Percentiles rank a stretch among this genome's conserved stretches.
These are phyloP conservation scores for Tillandsia fasciculata DNA, from an alignment of 176 grass and related monocot genomes.

Conservation along the genomic window DNA sequence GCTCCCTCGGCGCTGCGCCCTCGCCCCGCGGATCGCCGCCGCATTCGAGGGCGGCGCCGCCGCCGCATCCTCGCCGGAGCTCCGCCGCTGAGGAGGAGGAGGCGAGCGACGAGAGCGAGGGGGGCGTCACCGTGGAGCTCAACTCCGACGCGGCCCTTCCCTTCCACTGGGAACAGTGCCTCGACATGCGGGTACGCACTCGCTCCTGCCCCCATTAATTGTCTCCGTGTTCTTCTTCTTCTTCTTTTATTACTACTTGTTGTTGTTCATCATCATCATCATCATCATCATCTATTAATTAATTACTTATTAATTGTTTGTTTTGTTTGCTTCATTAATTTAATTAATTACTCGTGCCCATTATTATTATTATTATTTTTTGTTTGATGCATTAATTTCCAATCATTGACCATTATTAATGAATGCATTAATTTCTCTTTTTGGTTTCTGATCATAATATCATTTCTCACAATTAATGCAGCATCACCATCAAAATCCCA, in stretches of 20 bases:
- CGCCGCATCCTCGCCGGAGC: constrained; percentile 7
- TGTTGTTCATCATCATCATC: no score
- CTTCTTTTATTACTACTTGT: no score
- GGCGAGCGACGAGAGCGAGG: constrained; percentile 28
- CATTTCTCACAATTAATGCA: neutral
- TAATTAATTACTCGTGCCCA: no score
- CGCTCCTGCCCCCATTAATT: neutral
- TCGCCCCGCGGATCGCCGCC: neutral
- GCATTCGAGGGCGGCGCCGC: constrained; percentile 1
- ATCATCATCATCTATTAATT: no score
- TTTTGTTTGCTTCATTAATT: no score
- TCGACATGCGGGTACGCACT: constrained; percentile 75
- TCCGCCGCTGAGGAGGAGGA: neutral
- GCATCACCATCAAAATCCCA: neutral
- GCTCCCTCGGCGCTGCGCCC: constrained; percentile 23
- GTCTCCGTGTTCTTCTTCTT: neutral
- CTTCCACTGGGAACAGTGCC: constrained; percentile 97
- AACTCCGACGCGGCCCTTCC: constrained; percentile 88
- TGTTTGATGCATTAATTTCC: neutral
- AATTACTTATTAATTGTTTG: no score
- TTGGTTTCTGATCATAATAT: neutral
- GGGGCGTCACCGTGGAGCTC: constrained; percentile 64
- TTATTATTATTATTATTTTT: no score
- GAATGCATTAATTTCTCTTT: neutral
- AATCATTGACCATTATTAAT: constrained; percentile 13